Base-by-base conservation (phyloP, 2,329 filamentous ascomycete species). In the Aspergillus neotritici region DNA sequence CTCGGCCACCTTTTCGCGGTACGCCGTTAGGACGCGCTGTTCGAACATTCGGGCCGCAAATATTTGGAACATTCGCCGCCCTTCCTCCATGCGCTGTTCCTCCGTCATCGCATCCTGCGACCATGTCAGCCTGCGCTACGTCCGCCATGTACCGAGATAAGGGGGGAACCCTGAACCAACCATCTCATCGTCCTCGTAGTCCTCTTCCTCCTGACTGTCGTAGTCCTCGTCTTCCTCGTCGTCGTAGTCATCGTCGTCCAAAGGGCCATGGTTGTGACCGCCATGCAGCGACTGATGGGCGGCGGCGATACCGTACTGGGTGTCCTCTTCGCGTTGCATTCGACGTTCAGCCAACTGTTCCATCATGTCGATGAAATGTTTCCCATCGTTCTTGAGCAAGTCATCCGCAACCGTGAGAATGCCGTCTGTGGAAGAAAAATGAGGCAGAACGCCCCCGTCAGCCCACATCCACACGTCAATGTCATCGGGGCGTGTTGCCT, bases 311-410 rank as follows among this genome's bases (percentile, higher is more conserved):
- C 82, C 76, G 58, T 80, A 80, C 55, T 83, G 82, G 39, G 87
- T 87, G 63, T 96, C 89, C 70, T 93, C 90, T 72, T 97, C 91
- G 56, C 93, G 84, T 62, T 90, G 87, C 91, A 98, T 96, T 58
- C 93, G 82, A 58, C 91, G 87, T 71, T 98, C 93, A 31, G 93
- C 93, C 58, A 98, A 79, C 71, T 97, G 91, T 68, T 98, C 93
- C 93, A 98, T 98, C 93, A 98, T 98, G 67, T 98, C 93, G 69
- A 98, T 98, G 72, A 98, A 98, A 63, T 95, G 94, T 69, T 94
- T 95, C 60, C 93, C 93, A 68, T 98, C 93, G 69, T 98, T 98
- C 69, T 97, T 97, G 51, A 98, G 79, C 53, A 98, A 77, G 71
- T 98, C 93, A 74, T 98, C 93, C 66, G 93, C 93, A 62, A 98